These are phyloP conservation scores for Daldinia bambusicola DNA, from an alignment of 495 filamentous ascomycete species.

Conservation along the genomic window DNA sequence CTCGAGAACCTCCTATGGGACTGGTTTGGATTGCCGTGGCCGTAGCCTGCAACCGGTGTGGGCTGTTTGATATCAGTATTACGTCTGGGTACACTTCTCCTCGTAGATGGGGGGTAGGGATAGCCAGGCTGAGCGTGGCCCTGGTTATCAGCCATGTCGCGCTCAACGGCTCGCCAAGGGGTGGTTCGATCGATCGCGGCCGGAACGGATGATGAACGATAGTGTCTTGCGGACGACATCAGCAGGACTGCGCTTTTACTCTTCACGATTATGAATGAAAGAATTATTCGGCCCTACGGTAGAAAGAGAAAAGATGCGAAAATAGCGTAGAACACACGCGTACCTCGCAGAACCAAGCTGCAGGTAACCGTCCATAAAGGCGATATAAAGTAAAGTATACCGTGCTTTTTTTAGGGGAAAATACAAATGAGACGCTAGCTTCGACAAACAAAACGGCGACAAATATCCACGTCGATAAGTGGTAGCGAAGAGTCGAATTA, in stretches of 20 bases:
- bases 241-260: slow-evolving; percentile 18
- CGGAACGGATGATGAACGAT: slow-evolving; percentile 38
- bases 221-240: slow-evolving; percentile 40
- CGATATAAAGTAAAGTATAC: slow-evolving; percentile 4
- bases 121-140: slow-evolving; percentile 32
- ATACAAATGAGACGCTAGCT: slow-evolving; percentile 8
- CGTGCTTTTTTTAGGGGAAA: slow-evolving; percentile 6
- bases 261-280: slow-evolving; percentile 35
- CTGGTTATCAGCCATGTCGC: slow-evolving; percentile 45
- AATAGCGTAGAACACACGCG: slow-evolving; percentile 42
- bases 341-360: slow-evolving; percentile 42
- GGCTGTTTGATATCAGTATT: slow-evolving; percentile 30
- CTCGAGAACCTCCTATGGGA: slow-evolving; percentile 35
- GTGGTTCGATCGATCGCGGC: slow-evolving; percentile 40
- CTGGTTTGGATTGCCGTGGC: slow-evolving; percentile 28
- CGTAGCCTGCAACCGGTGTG: slow-evolving; percentile 24
- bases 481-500: slow-evolving; percentile 25
- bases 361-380: slow-evolving; percentile 41
- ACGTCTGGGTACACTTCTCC: slow-evolving; percentile 41
- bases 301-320: slow-evolving; percentile 17
- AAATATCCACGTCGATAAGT: slow-evolving; percentile 25
- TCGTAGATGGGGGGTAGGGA: slow-evolving; percentile 31
- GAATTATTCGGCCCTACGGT: slow-evolving; percentile 18
- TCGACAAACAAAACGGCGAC: slow-evolving; percentile 24
- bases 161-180: slow-evolving; percentile 32